Evolutionary conservation across 148 eudicot species (phyloP).

Genomic region (Rhododendron molle): DNA sequence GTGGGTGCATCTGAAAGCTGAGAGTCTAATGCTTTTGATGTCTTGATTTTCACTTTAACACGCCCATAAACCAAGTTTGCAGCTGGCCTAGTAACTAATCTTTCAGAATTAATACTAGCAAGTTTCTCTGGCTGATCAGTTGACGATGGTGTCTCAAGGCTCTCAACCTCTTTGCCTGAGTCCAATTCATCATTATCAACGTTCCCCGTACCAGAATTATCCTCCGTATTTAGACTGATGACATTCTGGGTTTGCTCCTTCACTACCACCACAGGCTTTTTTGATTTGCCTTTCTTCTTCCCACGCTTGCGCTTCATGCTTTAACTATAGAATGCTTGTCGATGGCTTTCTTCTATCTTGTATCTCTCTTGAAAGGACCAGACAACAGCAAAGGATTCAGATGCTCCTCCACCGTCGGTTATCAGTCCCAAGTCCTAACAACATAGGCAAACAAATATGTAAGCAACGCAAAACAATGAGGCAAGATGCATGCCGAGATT

Average conservation of each 20-base stretch:
- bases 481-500: not conserved
- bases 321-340: not conserved
- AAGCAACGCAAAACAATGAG: not conserved
- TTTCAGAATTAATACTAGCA: constrained; percentile 27
- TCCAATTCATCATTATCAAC: constrained; percentile 44
- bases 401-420: not conserved
- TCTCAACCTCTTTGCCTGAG: constrained; percentile 35
- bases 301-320: constrained; percentile 87
- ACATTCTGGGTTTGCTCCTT: constrained; percentile 27
- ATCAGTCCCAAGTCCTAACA: not conserved
- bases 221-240: constrained; percentile 34
- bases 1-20: constrained; percentile 39
- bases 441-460: not conserved
- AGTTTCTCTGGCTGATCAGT: constrained; percentile 33
- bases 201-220: constrained; percentile 46
- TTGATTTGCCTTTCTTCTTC: constrained; percentile 61
- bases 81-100: constrained; percentile 35
- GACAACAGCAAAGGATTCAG: not conserved
- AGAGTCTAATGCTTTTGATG: constrained; percentile 46
- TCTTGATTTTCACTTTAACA: constrained; percentile 73
- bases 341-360: not conserved
- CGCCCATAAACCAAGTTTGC: constrained; percentile 76
- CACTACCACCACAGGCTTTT: constrained; percentile 30
- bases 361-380: constrained; percentile 4
- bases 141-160: constrained; percentile 40